phyloP scores from a whole-genome alignment of 768 basidiomycete species.

The Hericium alpestre region DNA sequence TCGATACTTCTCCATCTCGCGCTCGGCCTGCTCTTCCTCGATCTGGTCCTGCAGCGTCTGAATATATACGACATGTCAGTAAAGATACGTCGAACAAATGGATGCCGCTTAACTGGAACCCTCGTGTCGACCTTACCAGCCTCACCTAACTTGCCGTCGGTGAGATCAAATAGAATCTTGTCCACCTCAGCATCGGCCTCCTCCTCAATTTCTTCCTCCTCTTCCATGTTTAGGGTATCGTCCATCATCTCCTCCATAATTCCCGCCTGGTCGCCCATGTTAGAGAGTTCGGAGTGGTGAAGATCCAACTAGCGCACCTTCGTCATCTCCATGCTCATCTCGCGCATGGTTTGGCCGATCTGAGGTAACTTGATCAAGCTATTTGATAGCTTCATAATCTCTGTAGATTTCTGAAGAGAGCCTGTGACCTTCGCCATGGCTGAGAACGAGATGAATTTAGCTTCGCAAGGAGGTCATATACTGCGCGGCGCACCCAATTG shows the following conservation, averaged over 20 bases:
- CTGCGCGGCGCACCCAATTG: constrained; percentile 67
- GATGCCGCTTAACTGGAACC: constrained; percentile 50
- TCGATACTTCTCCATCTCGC: constrained; percentile 84
- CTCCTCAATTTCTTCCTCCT: constrained; percentile 90
- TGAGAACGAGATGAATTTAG: constrained; percentile 21
- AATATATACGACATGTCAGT: background rate
- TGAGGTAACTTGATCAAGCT: constrained; percentile 85
- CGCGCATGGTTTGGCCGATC: constrained; percentile 84
- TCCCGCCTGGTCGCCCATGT: constrained; percentile 56
- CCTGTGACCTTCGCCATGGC: constrained; percentile 97
- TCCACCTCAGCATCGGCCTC: constrained; percentile 98
- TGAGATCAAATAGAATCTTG: constrained; percentile 89
- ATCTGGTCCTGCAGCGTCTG: constrained; percentile 40
- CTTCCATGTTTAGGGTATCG: constrained; percentile 82
- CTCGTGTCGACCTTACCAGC: constrained; percentile 63
- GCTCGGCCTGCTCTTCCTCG: constrained; percentile 77
- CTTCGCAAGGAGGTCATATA: too few species aligned
- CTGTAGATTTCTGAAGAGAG: constrained; percentile 93
- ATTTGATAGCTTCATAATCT: constrained; percentile 99
- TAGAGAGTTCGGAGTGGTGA: background rate
- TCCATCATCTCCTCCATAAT: constrained; percentile 98
- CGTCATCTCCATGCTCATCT: constrained; percentile 99
- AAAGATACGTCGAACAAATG: too few species aligned
- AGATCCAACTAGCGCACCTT: constrained; percentile 43
- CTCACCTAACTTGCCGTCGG: constrained; percentile 89